Evolutionary conservation across 2,329 filamentous ascomycete species (phyloP).

Genomic region (Pseudocercospora musae): DNA sequence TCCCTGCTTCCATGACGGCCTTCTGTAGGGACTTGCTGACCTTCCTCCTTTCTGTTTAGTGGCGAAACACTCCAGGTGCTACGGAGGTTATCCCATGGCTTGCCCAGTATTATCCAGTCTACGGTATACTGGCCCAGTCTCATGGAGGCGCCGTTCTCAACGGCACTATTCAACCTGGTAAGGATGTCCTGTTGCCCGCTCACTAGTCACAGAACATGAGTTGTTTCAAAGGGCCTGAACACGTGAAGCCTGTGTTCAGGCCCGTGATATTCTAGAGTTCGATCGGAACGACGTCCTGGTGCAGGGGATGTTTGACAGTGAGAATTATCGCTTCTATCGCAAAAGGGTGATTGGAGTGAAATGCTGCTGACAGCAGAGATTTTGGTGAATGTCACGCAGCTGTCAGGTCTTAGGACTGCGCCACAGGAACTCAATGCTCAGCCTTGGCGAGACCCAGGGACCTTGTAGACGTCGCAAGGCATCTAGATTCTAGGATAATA

Average conservation of each 20-base stretch:
- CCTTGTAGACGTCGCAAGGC: not conserved
- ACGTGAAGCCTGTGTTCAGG: not conserved
- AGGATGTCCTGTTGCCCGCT: slow-evolving; percentile 39
- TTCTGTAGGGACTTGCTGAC: not conserved
- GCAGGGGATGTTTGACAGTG: not conserved
- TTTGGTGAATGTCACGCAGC: not conserved
- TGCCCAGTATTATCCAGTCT: slow-evolving; percentile 63
- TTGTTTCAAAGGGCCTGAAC: not conserved
- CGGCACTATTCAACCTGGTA: slow-evolving; percentile 57
- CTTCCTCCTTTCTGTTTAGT: slow-evolving; percentile 32
- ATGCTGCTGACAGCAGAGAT: not conserved
- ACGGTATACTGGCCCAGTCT: slow-evolving; percentile 60
- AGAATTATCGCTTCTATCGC: no score
- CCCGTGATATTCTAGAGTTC: not conserved
- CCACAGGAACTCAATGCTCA: not conserved
- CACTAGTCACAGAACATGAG: not conserved
- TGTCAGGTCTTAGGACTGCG: not conserved
- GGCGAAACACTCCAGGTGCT: slow-evolving; percentile 55
- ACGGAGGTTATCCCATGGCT: slow-evolving; percentile 61
- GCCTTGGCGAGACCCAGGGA: not conserved
- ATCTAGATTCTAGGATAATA: no score
- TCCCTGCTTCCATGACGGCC: not conserved
- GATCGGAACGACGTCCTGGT: not conserved
- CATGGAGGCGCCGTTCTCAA: slow-evolving; percentile 60
- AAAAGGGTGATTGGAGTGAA: no score